Percentiles rank a stretch among this genome's conserved stretches.
These are phyloP conservation scores for Candida neerlandica DNA, from an alignment of 1,139 yeast genomes.

Conservation along the genomic window DNA sequence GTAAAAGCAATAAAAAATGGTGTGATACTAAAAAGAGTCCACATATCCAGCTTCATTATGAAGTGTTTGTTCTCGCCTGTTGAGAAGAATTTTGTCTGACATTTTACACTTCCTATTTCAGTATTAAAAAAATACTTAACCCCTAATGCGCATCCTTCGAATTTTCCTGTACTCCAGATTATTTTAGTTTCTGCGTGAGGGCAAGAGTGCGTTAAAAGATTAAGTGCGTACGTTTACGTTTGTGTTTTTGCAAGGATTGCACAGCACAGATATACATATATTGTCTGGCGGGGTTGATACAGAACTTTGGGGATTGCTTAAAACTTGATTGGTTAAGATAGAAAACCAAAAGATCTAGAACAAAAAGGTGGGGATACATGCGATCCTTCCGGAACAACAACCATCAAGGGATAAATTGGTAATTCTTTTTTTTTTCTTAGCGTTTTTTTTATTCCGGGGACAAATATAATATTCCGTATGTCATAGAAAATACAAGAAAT, in stretches of 20 bases:
- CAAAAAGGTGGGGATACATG: too few species aligned
- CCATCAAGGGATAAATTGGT: not conserved
- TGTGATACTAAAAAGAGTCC: not conserved
- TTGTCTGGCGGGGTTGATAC: too few species aligned
- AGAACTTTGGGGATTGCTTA: too few species aligned
- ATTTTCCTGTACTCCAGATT: slow-evolving; percentile 1
- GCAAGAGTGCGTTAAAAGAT: too few species aligned
- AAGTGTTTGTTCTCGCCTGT: not conserved
- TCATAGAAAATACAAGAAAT: not conserved
- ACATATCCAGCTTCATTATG: not conserved
- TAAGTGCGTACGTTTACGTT: too few species aligned
- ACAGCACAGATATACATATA: too few species aligned
- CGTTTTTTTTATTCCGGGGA: not conserved
- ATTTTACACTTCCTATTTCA: not conserved
- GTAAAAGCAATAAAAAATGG: not conserved
- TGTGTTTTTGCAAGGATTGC: too few species aligned
- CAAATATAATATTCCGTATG: not conserved
- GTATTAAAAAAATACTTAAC: not conserved
- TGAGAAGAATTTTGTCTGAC: not conserved
- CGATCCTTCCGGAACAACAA: not conserved
- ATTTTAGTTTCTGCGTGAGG: not conserved
- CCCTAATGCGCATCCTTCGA: not conserved
- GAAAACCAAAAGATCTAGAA: too few species aligned
- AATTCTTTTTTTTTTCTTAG: not conserved
- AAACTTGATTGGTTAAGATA: too few species aligned